Conservation (phyloP, 768 basidiomycete species). For the Suillus fuscotomentosus region DNA sequence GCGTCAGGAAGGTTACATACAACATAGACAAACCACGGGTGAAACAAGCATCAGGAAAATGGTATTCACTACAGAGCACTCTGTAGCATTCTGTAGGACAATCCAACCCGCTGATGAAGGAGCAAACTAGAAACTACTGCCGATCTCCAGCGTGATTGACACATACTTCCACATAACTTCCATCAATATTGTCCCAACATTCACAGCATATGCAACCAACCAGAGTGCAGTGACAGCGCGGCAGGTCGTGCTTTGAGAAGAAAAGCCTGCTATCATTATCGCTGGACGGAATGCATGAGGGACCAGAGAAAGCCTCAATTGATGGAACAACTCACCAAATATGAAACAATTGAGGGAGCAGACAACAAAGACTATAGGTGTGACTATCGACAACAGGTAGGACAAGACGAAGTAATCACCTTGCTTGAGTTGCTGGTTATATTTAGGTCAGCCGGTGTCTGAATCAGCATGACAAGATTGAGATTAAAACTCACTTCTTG, state of each 20-base stretch:
- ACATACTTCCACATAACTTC: background rate
- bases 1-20: too few relatives aligned
- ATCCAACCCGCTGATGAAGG: background rate
- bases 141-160: background rate
- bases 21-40: background rate
- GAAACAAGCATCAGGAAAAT: too few relatives aligned
- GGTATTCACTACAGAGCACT: too few relatives aligned
- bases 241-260: background rate
- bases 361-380: background rate
- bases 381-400: background rate
- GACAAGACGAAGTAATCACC: background rate
- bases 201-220: background rate
- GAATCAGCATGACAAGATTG: fast-evolving
- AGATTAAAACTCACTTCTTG: background rate
- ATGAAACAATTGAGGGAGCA: background rate
- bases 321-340: background rate
- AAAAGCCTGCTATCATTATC: background rate
- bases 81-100: too few relatives aligned
- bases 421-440: background rate
- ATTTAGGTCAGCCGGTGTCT: background rate
- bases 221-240: background rate
- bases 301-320: too few relatives aligned
- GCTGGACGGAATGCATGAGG: background rate
- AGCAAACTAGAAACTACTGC: too few relatives aligned
- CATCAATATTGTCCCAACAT: background rate